Base-by-base conservation (phyloP, 176 grass and related monocot genomes). In the Oryza longistaminata region DNA sequence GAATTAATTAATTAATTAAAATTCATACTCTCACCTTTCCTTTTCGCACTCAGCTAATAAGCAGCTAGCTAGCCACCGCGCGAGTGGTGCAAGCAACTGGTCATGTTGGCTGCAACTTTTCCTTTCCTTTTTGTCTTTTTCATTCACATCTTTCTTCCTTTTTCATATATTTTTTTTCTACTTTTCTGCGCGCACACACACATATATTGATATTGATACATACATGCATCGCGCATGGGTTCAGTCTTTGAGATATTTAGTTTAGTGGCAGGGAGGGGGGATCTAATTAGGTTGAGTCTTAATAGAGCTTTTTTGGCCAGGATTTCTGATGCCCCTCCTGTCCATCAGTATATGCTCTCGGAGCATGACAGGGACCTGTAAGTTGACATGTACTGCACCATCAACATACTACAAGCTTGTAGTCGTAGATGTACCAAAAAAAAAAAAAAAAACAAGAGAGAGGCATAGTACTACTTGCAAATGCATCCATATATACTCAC, bases 381-480 rank as follows among this genome's bases (percentile, higher is more conserved):
- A 83, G 81, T 84, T 75, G 70, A 55, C 85, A 90, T 80, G 85
- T 68, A 31, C 29, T 31, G 73, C 76, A 75, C 68, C 76, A 75
- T 69, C 9, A 74, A 66, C 81, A 79, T 40, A 40, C 39, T 40
- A 40, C 39, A 40, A 8, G 39, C 39, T 40, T 40, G 39, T 40
- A 8, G 39, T 40, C 4, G 6, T 40, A 8, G 39, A 40, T 4
- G 19, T 55, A 19, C 53, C 21, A 16, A 52, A 52, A 52, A 21
- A 11, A 35, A 34, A 34, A 4, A 4, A 34, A 34, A 34, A 5
- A 31, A 31, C 29, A 31, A 31, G 34, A 35, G 27, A 27, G 27
- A 35, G 34, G 1, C 4, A 49, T 11, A 34, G n/a, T 11, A 55
- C 35, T 55, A 76, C 35, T 78, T 40, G 39, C 39, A 40, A 40